A percentile compares a stretch with the other conserved stretches of the same genome.
These are phyloP conservation scores for Boletus coccyginus DNA, from an alignment of 768 basidiomycete genomes.

Conservation along the genomic window DNA sequence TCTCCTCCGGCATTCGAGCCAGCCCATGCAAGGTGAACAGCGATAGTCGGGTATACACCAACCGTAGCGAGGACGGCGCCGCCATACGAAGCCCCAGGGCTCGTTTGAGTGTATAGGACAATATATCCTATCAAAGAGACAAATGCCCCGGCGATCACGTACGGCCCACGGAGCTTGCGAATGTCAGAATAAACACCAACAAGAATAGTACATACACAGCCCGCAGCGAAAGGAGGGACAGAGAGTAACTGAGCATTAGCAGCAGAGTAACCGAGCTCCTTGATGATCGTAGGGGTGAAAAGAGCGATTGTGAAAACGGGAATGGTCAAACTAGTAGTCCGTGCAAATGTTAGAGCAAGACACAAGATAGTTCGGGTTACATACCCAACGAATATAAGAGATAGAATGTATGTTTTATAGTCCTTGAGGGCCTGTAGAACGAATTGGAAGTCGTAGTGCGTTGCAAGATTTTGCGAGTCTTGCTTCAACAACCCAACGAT, in stretches of 20 bases:
- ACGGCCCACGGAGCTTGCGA: slow-evolving; percentile 44
- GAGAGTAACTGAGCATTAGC: slow-evolving; percentile 48
- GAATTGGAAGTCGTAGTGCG: slow-evolving; percentile 43
- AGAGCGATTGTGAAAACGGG: slow-evolving; percentile 48
- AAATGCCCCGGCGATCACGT: slow-evolving; percentile 40
- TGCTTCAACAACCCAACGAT: slow-evolving; percentile 38
- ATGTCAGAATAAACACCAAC: slow-evolving; percentile 44
- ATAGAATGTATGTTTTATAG: slow-evolving; percentile 37
- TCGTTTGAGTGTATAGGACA: slow-evolving; percentile 38
- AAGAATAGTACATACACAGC: slow-evolving; percentile 42
- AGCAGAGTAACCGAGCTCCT: slow-evolving; percentile 48
- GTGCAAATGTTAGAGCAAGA: background rate
- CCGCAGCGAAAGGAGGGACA: slow-evolving; percentile 47
- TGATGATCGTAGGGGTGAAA: slow-evolving; percentile 50
- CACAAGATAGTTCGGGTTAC: slow-evolving; percentile 1
- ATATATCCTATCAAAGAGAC: slow-evolving; percentile 52
- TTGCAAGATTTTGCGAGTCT: slow-evolving; percentile 44
- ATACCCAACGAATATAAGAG: slow-evolving; percentile 40
- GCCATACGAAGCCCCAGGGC: slow-evolving; percentile 33
- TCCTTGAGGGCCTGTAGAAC: slow-evolving; percentile 49
- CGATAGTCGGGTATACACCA: slow-evolving; percentile 51
- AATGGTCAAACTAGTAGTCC: slow-evolving; percentile 34
- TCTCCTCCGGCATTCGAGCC: slow-evolving; percentile 56
- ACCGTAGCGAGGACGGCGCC: slow-evolving; percentile 48
- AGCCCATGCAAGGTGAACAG: slow-evolving; percentile 50